A percentile compares a stretch with the other conserved stretches of the same genome.
Conservation (phyloP, 306 rosid genomes). For the Rosa multiflora region DNA sequence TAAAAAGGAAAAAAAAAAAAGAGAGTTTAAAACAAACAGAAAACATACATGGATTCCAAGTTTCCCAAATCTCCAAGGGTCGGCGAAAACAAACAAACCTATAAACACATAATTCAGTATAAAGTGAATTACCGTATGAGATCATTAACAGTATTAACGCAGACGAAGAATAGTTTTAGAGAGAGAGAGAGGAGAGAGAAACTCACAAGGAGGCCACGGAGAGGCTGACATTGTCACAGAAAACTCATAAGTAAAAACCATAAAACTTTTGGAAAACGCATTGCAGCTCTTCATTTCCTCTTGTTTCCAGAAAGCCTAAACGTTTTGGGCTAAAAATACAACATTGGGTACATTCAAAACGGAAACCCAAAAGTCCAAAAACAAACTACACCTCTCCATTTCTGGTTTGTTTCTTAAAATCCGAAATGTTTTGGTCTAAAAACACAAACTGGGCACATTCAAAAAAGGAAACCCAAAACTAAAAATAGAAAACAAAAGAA, state of each 20-base stretch:
- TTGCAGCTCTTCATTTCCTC: neutral
- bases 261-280: neutral
- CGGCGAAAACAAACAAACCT: constrained; percentile 33
- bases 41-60: constrained; percentile 58
- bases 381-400: neutral
- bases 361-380: neutral
- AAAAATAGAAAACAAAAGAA: neutral
- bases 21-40: too few species aligned
- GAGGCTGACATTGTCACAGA: constrained; percentile 64
- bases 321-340: neutral
- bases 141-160: neutral
- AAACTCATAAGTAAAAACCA: constrained; percentile 32
- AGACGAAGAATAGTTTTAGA: neutral
- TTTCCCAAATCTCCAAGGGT: constrained; percentile 70
- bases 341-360: neutral
- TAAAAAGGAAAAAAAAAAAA: too few species aligned
- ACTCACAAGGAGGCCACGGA: constrained; percentile 76
- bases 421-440: neutral
- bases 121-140: neutral
- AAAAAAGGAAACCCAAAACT: neutral
- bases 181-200: constrained; percentile 3
- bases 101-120: neutral
- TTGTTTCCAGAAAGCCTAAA: neutral
- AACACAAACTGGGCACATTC: neutral
- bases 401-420: neutral